Percentiles rank a stretch among this genome's conserved stretches.
Conservation (phyloP, 176 grass and related monocot species). For the Dendrocalamus sinicus region DNA sequence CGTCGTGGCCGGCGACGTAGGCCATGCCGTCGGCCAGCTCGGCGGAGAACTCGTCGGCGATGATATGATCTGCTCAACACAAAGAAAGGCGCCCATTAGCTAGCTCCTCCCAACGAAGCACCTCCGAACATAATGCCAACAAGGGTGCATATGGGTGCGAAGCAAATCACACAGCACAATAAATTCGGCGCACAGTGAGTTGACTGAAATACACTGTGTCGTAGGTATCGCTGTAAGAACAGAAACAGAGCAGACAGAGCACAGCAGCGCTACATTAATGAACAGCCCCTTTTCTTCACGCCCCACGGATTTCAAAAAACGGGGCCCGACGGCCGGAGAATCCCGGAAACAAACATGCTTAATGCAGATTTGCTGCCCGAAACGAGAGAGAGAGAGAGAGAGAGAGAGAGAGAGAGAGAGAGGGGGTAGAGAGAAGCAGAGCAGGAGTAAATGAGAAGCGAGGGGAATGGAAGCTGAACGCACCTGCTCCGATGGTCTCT, state of each 20-base stretch:
- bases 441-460: slow-evolving; percentile 11
- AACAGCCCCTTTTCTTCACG: slow-evolving; percentile 14
- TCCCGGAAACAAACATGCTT: not conserved
- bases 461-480: slow-evolving; percentile 14
- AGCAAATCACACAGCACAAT: slow-evolving; percentile 36
- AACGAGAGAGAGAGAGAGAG: not conserved
- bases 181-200: slow-evolving; percentile 40
- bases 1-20: slow-evolving; percentile 91
- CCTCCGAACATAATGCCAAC: slow-evolving; percentile 35
- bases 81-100: not conserved
- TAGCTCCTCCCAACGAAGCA: not conserved
- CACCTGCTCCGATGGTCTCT: slow-evolving; percentile 84
- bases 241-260: slow-evolving; percentile 19
- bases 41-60: slow-evolving; percentile 95
- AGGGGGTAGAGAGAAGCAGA: not conserved
- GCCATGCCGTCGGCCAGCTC: slow-evolving; percentile 86
- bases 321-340: not conserved
- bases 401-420: not conserved
- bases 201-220: slow-evolving; percentile 56
- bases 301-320: slow-evolving; percentile 36
- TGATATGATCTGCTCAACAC: slow-evolving; percentile 69
- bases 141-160: slow-evolving; percentile 1
- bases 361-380: not conserved
- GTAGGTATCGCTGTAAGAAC: slow-evolving; percentile 24
- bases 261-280: slow-evolving; percentile 43